phyloP scores from a whole-genome alignment of 768 basidiomycete species.

The Brasilioporus rufonigricans region DNA sequence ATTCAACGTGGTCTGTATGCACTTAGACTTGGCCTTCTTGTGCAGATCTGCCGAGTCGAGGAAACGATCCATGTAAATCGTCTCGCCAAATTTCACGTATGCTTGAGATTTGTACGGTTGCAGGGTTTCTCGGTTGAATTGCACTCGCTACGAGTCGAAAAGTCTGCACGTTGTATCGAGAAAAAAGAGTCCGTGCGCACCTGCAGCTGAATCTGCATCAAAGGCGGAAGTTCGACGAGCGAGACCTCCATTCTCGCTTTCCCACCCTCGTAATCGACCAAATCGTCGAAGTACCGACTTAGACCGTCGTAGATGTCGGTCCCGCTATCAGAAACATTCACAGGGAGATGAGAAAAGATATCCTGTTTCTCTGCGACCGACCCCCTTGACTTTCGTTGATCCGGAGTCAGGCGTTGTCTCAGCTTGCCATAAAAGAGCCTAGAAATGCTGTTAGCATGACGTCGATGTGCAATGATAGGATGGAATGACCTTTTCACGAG shows the following conservation, averaged over 20 bases:
- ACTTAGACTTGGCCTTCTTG: slow-evolving; percentile 70
- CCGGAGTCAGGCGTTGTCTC: slow-evolving; percentile 52
- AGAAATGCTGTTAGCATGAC: slow-evolving; percentile 7
- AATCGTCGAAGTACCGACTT: slow-evolving; percentile 86
- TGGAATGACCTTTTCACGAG: slow-evolving; percentile 72
- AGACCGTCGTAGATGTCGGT: slow-evolving; percentile 94
- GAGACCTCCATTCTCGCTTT: slow-evolving; percentile 87
- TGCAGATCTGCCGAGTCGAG: slow-evolving; percentile 68
- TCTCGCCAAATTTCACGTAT: slow-evolving; percentile 87
- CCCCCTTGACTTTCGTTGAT: slow-evolving; percentile 40
- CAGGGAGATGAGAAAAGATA: slow-evolving; percentile 88
- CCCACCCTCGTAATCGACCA: slow-evolving; percentile 83
- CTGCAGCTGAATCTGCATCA: slow-evolving; percentile 95
- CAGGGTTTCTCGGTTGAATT: slow-evolving; percentile 89
- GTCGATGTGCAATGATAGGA: not conserved
- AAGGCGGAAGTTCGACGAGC: slow-evolving; percentile 80
- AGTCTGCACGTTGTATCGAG: not conserved
- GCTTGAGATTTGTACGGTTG: slow-evolving; percentile 96
- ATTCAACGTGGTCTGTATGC: slow-evolving; percentile 64
- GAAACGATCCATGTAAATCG: slow-evolving; percentile 89
- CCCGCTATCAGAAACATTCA: slow-evolving; percentile 87
- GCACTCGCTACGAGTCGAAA: slow-evolving; percentile 62
- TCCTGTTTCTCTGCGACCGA: slow-evolving; percentile 86
- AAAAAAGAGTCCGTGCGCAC: slow-evolving; percentile 39
- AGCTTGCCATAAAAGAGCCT: slow-evolving; percentile 90